Evolutionary conservation across 192 early-diverging fungal genomes (phyloP).

Genomic region (Haplosporangium gracile): DNA sequence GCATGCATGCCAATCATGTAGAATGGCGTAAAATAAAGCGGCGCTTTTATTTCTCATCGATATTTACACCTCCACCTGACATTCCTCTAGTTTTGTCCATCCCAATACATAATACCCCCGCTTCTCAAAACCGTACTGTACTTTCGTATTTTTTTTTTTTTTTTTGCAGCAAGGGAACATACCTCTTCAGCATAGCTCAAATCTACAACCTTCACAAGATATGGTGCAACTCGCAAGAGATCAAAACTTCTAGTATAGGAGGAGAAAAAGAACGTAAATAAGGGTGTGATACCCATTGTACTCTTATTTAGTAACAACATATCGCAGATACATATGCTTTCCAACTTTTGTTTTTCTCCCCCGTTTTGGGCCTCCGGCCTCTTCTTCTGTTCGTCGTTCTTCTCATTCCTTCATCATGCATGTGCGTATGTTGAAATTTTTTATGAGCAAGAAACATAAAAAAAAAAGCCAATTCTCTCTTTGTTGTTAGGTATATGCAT

Average conservation of each 20-base stretch:
- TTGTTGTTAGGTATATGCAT: neutral
- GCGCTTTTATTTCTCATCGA: neutral
- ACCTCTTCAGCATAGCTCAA: no score
- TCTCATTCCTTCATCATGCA: neutral
- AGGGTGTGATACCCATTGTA: no score
- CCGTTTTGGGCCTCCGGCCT: neutral
- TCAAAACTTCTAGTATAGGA: no score
- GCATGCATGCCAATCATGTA: neutral
- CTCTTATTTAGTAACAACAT: neutral
- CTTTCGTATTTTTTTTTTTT: no score
- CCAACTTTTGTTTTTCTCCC: neutral
- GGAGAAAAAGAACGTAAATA: no score
- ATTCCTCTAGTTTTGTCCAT: neutral
- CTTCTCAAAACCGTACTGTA: neutral
- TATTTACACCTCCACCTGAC: neutral
- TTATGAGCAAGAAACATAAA: slow-evolving; percentile 1
- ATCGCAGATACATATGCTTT: neutral
- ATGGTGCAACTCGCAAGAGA: no score
- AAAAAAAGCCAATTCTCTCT: neutral
- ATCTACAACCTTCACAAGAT: no score
- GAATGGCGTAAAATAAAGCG: neutral
- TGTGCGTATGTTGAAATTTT: neutral
- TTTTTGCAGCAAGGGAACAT: no score
- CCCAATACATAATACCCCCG: neutral
- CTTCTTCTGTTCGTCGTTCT: neutral